These are phyloP conservation scores for Ophiostoma ulmi DNA, from an alignment of 2,329 filamentous ascomycete genomes.

Conservation along the genomic window DNA sequence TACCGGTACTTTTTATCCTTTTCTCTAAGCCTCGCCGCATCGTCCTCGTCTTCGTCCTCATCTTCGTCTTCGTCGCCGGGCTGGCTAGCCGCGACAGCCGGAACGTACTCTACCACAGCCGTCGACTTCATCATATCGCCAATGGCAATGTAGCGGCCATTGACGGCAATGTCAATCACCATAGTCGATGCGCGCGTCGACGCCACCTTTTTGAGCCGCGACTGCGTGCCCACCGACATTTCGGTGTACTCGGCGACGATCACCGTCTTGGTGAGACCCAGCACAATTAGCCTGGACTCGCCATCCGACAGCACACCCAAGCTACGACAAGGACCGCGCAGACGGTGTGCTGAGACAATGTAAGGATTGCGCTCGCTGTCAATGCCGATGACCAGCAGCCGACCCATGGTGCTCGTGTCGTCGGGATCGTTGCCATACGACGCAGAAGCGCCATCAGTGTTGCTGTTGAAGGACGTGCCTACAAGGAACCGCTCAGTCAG, in stretches of 20 bases:
- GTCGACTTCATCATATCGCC: conserved; percentile 93
- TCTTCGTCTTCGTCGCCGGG: conserved; percentile 4
- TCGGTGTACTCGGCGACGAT: conserved; percentile 49
- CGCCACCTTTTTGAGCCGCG: conserved; percentile 6
- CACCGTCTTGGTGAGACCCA: conserved; percentile 84
- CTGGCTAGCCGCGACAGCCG: conserved; percentile 34
- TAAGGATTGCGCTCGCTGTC: conserved; percentile 69
- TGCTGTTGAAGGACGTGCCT: conserved; percentile 72
- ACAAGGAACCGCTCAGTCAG: conserved; percentile 77
- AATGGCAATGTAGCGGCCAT: conserved; percentile 70
- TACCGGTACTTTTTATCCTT: conserved; percentile 26
- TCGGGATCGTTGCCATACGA: conserved; percentile 77
- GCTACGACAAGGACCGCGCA: conserved; percentile 77
- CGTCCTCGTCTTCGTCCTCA: background rate
- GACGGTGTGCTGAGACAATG: conserved; percentile 60
- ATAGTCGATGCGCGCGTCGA: conserved; percentile 59
- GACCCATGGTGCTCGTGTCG: conserved; percentile 12
- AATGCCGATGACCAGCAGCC: conserved; percentile 55
- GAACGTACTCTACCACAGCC: conserved; percentile 67
- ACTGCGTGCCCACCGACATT: background rate
- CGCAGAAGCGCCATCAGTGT: conserved; percentile 39
- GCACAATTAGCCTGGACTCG: conserved; percentile 59
- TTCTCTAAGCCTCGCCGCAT: background rate
- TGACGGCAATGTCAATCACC: conserved; percentile 73
- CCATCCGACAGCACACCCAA: conserved; percentile 67